phyloP scores from a whole-genome alignment of 2,329 filamentous ascomycete species.

The Bipolaris bicolor region DNA sequence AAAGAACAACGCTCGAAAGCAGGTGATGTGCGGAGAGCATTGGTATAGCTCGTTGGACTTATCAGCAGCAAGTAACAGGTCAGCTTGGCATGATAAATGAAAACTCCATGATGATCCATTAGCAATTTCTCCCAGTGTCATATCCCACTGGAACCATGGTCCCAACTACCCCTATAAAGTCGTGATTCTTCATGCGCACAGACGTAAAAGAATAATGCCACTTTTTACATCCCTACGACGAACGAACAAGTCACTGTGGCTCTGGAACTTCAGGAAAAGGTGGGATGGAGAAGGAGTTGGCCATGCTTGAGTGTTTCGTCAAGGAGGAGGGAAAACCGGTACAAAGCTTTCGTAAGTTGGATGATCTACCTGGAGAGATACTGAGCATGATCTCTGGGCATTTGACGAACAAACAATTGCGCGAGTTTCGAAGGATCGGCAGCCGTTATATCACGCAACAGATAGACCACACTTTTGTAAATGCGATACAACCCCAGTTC shows the following conservation, averaged over 20 bases:
- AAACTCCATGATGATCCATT: background rate
- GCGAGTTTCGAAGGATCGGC: conserved; percentile 1
- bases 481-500: background rate
- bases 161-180: background rate
- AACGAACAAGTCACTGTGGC: background rate
- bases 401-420: background rate
- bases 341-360: background rate
- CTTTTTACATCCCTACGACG: background rate
- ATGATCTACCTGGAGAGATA: conserved; percentile 8
- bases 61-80: background rate
- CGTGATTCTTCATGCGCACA: background rate
- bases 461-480: conserved; percentile 11
- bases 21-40: background rate
- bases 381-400: conserved; percentile 6
- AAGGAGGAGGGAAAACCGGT: background rate
- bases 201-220: background rate
- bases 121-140: conserved; percentile 9
- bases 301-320: background rate
- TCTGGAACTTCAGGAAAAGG: background rate
- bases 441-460: conserved; percentile 2
- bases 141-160: conserved; percentile 7
- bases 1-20: background rate
- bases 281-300: background rate
- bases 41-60: background rate
- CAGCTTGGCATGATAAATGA: background rate